A percentile compares a stretch with the other conserved stretches of the same genome.
These are phyloP conservation scores for Guyanaporus albipodus DNA, from an alignment of 768 basidiomycete genomes.

Conservation along the genomic window DNA sequence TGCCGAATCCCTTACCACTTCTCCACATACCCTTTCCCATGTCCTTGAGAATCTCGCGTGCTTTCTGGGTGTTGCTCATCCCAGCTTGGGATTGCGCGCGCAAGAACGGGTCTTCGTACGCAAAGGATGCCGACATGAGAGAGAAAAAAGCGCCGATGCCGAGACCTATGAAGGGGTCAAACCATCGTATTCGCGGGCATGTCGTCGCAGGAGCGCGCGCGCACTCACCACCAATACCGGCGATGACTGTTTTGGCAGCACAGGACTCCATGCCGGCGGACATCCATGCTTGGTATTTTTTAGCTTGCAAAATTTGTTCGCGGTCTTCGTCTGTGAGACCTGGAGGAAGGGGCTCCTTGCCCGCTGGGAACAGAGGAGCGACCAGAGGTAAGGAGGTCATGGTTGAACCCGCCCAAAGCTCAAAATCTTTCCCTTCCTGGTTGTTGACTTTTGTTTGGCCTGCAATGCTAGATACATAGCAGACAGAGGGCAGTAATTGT, in stretches of 20 bases:
- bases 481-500: no score
- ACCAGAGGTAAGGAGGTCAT: slow-evolving; percentile 37
- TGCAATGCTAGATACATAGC: no score
- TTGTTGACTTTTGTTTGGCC: slow-evolving; percentile 22
- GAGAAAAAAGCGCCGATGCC: slow-evolving; percentile 94
- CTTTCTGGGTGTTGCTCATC: slow-evolving; percentile 69
- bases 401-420: not conserved
- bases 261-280: slow-evolving; percentile 79
- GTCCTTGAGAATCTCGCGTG: slow-evolving; percentile 81
- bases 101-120: slow-evolving; percentile 89
- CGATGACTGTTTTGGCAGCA: slow-evolving; percentile 72
- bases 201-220: not conserved
- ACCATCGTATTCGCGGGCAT: no score
- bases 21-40: slow-evolving; percentile 93
- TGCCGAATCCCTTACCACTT: slow-evolving; percentile 88
- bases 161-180: slow-evolving; percentile 55
- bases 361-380: slow-evolving; percentile 77
- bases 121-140: slow-evolving; percentile 92
- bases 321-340: slow-evolving; percentile 82
- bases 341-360: slow-evolving; percentile 83
- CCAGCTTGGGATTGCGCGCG: slow-evolving; percentile 56
- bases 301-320: slow-evolving; percentile 55
- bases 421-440: slow-evolving; percentile 3
- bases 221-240: slow-evolving; percentile 76
- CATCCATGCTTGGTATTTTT: slow-evolving; percentile 77